Evolutionary conservation across 169 alveolate species (phyloP).

Genomic region (Plasmodium gonderi): DNA sequence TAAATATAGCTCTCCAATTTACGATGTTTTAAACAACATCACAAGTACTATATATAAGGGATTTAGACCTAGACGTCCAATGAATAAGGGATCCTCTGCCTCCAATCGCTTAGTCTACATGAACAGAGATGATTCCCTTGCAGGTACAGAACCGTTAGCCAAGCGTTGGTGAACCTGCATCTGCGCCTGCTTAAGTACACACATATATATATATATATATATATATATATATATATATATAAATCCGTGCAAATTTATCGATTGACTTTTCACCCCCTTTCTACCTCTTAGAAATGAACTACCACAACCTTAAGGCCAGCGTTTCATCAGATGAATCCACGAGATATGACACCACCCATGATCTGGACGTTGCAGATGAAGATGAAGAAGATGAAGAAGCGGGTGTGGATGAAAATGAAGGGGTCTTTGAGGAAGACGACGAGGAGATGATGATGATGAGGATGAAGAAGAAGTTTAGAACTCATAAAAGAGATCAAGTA

Average conservation of each 20-base stretch:
- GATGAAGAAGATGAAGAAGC: neutral
- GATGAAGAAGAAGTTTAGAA: neutral
- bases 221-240: neutral
- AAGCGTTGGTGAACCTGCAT: neutral
- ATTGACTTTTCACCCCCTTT: neutral
- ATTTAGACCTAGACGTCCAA: conserved; percentile 21
- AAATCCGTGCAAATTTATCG: too few species aligned
- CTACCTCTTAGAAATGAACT: conserved; percentile 1
- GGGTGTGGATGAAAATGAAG: too few species aligned
- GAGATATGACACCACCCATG: neutral
- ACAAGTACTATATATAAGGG: conserved; percentile 15
- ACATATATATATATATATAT: neutral
- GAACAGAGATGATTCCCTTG: neutral
- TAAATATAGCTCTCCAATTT: neutral
- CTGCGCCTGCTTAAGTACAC: neutral
- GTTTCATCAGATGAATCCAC: neutral
- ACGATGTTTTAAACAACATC: conserved; percentile 19
- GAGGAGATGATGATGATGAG: too few species aligned
- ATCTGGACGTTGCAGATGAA: neutral
- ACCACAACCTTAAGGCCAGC: conserved; percentile 17
- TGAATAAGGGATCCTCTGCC: neutral
- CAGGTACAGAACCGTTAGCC: neutral
- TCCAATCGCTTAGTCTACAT: neutral
- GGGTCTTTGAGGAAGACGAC: too few species aligned
- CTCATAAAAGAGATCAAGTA: neutral